Evolutionary conservation across 345 rosid species (phyloP).

Genomic region (Citrus reticulata): DNA sequence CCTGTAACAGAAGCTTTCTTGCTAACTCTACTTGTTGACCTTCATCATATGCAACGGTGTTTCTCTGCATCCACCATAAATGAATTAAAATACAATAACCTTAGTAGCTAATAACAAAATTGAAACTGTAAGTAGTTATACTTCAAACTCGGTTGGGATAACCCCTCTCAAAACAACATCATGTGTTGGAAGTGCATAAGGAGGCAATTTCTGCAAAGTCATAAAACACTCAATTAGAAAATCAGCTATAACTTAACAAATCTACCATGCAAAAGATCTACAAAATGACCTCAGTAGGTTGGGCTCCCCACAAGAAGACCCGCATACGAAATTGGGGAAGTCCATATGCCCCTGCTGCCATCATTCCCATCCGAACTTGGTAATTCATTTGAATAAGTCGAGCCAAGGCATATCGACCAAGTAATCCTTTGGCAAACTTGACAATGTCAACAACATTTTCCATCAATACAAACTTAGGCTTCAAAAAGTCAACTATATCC

Average conservation of each 20-base stretch:
- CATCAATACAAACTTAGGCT: constrained; percentile 70
- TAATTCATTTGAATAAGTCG: constrained; percentile 60
- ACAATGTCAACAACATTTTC: constrained; percentile 80
- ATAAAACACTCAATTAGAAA: not conserved
- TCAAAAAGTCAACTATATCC: constrained; percentile 61
- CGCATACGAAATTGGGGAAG: constrained; percentile 82
- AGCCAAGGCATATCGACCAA: constrained; percentile 71
- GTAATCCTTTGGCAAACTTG: constrained; percentile 48
- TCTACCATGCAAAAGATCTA: not conserved
- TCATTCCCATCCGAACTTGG: constrained; percentile 70
- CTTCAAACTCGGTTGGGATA: constrained; percentile 62
- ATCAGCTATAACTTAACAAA: not conserved
- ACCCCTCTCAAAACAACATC: constrained; percentile 56
- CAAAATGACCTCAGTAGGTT: constrained; percentile 37
- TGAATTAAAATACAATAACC: not conserved
- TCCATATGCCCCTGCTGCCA: constrained; percentile 90
- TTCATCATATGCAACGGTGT: constrained; percentile 45
- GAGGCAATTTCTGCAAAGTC: constrained; percentile 56
- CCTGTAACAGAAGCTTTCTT: constrained; percentile 37
- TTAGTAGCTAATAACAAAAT: not conserved
- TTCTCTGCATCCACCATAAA: constrained; percentile 27
- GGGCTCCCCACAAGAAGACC: constrained; percentile 81
- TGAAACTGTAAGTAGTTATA: constrained; percentile 10
- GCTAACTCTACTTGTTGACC: constrained; percentile 28
- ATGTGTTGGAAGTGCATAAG: constrained; percentile 77